Evolutionary conservation across 306 rosid genomes (phyloP).

Genomic region (Heteromeles arbutifolia): DNA sequence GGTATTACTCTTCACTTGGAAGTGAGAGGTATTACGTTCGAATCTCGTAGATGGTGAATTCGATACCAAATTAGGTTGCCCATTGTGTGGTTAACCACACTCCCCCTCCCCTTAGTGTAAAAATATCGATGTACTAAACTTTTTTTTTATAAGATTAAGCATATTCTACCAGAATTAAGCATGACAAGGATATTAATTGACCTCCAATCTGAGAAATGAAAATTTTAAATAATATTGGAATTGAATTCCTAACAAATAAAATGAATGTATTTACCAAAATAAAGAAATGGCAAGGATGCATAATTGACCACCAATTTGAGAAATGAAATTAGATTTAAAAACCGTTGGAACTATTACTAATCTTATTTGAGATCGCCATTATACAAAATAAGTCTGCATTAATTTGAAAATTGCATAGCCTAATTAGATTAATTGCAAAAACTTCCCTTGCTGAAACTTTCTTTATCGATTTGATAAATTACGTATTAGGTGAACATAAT

Average conservation of each 20-base stretch:
- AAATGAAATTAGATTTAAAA: background rate
- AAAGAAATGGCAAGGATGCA: background rate
- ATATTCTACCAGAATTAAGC: too few species aligned
- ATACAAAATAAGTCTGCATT: background rate
- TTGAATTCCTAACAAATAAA: background rate
- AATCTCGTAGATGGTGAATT: accelerated
- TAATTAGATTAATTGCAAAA: constrained; percentile 21
- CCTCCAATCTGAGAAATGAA: too few species aligned
- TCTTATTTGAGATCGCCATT: background rate
- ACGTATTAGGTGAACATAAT: constrained; percentile 18
- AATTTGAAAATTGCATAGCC: background rate
- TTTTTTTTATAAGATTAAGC: too few species aligned
- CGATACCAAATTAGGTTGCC: too few species aligned
- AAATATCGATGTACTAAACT: too few species aligned
- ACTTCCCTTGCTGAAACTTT: constrained; percentile 20
- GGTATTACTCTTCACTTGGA: accelerated
- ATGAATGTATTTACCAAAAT: background rate
- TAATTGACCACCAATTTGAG: background rate
- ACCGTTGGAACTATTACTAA: background rate
- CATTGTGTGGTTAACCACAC: too few species aligned
- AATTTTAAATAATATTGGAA: too few species aligned
- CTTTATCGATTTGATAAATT: constrained; percentile 9
- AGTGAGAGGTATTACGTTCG: too few species aligned
- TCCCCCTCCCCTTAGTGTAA: too few species aligned
- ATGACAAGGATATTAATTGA: too few species aligned